phyloP scores from a whole-genome alignment of 163 green algal genomes.

The Volvox carteri region DNA sequence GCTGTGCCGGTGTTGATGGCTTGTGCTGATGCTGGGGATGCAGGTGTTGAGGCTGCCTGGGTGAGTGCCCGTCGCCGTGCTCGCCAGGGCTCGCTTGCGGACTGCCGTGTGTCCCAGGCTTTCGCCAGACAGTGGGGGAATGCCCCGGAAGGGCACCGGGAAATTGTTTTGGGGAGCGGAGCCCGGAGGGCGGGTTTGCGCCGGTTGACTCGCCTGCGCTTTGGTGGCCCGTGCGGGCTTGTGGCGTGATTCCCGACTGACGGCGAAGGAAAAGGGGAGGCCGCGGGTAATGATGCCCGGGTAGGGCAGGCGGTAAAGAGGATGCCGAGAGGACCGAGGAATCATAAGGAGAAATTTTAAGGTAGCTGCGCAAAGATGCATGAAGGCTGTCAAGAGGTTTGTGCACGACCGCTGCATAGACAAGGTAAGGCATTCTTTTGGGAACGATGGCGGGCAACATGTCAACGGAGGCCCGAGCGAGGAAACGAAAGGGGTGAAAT shows the following conservation, averaged over 20 bases:
- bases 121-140: slow-evolving; percentile 1
- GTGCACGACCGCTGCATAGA: too few species aligned
- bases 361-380: neutral
- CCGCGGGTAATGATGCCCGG: neutral
- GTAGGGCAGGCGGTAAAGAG: too few species aligned
- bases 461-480: too few species aligned
- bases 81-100: neutral
- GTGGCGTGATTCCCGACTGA: neutral
- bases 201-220: neutral
- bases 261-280: too few species aligned
- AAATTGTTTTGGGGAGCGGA: slow-evolving; percentile 42
- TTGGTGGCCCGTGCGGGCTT: neutral
- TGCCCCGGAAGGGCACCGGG: slow-evolving; percentile 31
- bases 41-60: neutral
- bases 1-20: neutral
- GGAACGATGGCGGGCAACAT: too few species aligned
- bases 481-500: too few species aligned
- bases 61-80: neutral
- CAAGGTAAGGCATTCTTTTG: too few species aligned
- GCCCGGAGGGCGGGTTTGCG: neutral
- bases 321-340: neutral
- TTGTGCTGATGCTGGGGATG: neutral
- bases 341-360: neutral
- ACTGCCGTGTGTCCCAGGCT: neutral
- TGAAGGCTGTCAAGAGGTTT: too few species aligned